These are phyloP conservation scores for Cordyceps cicadae DNA, from an alignment of 2,329 filamentous ascomycete genomes.

Conservation along the genomic window DNA sequence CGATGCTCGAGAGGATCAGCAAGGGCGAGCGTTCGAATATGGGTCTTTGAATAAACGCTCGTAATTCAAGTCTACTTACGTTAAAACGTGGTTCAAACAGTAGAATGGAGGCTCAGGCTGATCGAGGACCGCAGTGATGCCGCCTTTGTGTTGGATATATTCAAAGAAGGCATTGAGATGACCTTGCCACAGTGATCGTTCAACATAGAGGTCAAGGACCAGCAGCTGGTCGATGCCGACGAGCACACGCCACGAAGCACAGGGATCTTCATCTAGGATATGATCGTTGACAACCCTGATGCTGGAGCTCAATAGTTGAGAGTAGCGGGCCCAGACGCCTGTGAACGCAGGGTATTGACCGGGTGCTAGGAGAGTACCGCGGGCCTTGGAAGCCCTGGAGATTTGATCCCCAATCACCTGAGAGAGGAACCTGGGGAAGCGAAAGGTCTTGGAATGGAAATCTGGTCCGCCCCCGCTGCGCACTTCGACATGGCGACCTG, in stretches of 20 bases:
- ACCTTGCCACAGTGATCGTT: background rate
- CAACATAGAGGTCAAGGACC: background rate
- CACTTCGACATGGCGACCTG: background rate
- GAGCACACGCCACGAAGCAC: background rate
- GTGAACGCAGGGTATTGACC: background rate
- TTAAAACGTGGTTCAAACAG: background rate
- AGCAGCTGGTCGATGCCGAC: conserved; percentile 1
- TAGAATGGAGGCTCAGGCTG: background rate
- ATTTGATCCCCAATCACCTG: background rate
- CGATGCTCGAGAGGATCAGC: background rate
- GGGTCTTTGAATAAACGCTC: too few relatives aligned
- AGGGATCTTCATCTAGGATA: background rate
- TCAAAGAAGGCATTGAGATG: background rate
- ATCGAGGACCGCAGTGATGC: background rate
- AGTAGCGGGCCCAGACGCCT: background rate
- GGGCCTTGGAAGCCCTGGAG: background rate
- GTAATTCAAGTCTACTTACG: background rate
- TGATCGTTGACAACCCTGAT: background rate
- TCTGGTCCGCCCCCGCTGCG: background rate
- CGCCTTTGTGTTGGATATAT: background rate
- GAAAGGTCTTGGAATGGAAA: background rate
- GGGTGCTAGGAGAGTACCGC: background rate
- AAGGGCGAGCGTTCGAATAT: background rate
- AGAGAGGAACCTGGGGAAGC: background rate
- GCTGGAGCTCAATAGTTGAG: background rate